phyloP scores from a whole-genome alignment of 768 basidiomycete species.

The Lentinula guzmanii region DNA sequence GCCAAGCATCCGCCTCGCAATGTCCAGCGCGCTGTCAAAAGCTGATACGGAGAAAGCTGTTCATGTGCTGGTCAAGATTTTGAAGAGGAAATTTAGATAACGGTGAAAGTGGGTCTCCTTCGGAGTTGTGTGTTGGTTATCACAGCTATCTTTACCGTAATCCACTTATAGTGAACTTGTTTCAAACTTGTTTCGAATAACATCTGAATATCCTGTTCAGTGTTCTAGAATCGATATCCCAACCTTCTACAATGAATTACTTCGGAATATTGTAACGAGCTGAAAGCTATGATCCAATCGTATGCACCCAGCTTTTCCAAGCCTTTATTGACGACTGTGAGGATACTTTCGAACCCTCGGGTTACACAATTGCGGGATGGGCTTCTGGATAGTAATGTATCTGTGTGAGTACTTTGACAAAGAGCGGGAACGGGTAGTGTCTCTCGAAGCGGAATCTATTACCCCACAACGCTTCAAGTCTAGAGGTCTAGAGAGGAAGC shows the following conservation, averaged over 20 bases:
- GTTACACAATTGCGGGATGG: not conserved
- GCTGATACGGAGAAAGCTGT: constrained; percentile 93
- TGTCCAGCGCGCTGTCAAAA: constrained; percentile 72
- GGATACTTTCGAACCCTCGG: too few relatives aligned
- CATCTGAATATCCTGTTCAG: too few relatives aligned
- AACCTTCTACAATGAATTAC: too few relatives aligned
- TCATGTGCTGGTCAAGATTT: constrained; percentile 62
- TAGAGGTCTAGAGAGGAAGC: not conserved
- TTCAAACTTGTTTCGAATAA: not conserved
- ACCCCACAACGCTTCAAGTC: not conserved
- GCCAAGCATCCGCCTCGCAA: constrained; percentile 81
- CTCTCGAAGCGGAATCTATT: not conserved
- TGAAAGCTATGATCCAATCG: too few relatives aligned
- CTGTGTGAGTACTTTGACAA: not conserved
- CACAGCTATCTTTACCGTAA: not conserved
- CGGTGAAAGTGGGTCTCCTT: not conserved
- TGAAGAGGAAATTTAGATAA: constrained; percentile 29
- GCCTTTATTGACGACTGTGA: too few relatives aligned
- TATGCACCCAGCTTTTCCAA: too few relatives aligned
- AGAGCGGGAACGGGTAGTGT: not conserved
- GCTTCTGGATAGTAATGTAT: too few relatives aligned
- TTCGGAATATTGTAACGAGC: too few relatives aligned
- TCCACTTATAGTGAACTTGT: not conserved
- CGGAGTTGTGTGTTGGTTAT: not conserved
- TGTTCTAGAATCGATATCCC: too few relatives aligned